These are phyloP conservation scores for Emericellopsis terricola DNA, from an alignment of 495 filamentous ascomycete species.

Conservation along the genomic window DNA sequence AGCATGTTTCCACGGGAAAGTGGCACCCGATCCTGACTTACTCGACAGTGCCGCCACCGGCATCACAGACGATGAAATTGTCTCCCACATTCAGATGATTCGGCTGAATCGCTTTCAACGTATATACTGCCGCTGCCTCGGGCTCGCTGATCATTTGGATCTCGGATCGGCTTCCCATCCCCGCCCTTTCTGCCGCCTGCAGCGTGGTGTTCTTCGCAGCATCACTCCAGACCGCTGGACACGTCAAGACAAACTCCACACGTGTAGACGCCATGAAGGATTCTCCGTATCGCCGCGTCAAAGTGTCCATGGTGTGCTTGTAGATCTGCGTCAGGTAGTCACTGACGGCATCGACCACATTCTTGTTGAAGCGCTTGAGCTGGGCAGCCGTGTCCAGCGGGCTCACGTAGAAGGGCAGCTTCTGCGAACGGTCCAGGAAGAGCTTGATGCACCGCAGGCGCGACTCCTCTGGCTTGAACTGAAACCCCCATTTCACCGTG, in stretches of 20 bases:
- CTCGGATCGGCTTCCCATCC: conserved; percentile 39
- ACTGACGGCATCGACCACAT: conserved; percentile 39
- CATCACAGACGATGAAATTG: conserved; percentile 60
- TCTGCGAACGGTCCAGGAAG: conserved; percentile 61
- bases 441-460: conserved; percentile 64
- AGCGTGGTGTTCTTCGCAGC: conserved; percentile 50
- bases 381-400: conserved; percentile 57
- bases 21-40: conserved; percentile 11
- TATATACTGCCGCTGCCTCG: conserved; percentile 60
- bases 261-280: conserved; percentile 41
- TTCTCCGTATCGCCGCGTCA: conserved; percentile 44
- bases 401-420: conserved; percentile 58
- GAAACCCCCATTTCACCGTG: conserved; percentile 54
- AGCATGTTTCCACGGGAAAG: conserved; percentile 8
- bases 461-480: conserved; percentile 56
- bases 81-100: conserved; percentile 44
- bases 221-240: conserved; percentile 69
- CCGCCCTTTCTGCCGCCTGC: conserved; percentile 45
- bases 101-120: conserved; percentile 47
- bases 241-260: conserved; percentile 54
- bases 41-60: conserved; percentile 60
- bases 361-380: conserved; percentile 44
- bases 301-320: conserved; percentile 54
- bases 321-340: conserved; percentile 56
- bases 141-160: conserved; percentile 59